Percentiles rank a stretch among this genome's conserved stretches.
These are phyloP conservation scores for Arthroderma uncinatum DNA, from an alignment of 2,329 filamentous ascomycete species.

Conservation along the genomic window DNA sequence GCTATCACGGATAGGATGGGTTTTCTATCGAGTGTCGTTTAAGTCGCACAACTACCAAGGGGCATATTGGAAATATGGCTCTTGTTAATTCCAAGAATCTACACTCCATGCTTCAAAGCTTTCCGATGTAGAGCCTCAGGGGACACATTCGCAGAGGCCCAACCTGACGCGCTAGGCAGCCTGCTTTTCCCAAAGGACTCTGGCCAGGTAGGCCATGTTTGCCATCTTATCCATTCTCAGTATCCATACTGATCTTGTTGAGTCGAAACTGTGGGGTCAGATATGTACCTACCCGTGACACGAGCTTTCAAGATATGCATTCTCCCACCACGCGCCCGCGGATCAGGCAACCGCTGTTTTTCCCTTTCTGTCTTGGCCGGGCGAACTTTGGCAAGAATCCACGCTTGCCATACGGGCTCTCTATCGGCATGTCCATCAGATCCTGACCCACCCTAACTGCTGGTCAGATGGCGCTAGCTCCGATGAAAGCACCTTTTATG, in stretches of 20 bases:
- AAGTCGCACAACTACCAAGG: neutral
- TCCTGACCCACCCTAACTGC: neutral
- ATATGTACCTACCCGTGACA: slow-evolving; percentile 2
- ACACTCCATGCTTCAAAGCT: neutral
- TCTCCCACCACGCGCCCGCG: neutral
- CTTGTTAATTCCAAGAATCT: neutral
- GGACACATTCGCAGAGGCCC: neutral
- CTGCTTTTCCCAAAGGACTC: neutral
- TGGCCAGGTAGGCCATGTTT: neutral
- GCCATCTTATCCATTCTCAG: neutral
- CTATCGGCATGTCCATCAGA: neutral
- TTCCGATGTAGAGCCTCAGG: neutral
- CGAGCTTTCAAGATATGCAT: neutral
- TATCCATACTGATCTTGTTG: neutral
- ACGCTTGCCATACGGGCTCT: neutral
- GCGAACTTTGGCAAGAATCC: neutral
- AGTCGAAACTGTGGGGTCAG: slow-evolving; percentile 4
- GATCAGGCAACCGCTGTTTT: neutral
- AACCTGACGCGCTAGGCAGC: neutral
- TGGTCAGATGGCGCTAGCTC: neutral
- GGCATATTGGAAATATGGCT: neutral
- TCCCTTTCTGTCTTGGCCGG: neutral
- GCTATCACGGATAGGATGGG: neutral
- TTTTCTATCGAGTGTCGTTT: neutral
- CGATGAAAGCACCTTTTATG: neutral